Base-by-base conservation (phyloP, 2,329 filamentous ascomycete genomes). In the Fusarium sambucinum region DNA sequence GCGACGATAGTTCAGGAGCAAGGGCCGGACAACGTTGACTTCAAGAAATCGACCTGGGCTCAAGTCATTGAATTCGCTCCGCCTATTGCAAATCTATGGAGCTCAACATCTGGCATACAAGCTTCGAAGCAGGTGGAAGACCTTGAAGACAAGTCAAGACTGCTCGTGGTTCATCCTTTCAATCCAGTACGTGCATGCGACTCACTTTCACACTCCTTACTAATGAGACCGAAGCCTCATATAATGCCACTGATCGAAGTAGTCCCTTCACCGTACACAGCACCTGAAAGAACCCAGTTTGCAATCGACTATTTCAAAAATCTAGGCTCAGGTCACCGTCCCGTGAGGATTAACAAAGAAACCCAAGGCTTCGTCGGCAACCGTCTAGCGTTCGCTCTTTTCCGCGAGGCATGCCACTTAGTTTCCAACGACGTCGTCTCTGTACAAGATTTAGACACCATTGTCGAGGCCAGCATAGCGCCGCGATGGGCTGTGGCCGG, bases 371-470 rank as follows among this genome's bases (percentile, higher is more conserved):
- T 70, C 0, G 68, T 70, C 0, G 68, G 68, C 1, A 70, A 70
- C 6, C 68, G 68, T 0, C 29, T 71, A 2, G 68, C 68, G 0
- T 70, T 70, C 5, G 64, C 68, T 1, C 12, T 70, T 0, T 71
- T 70, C 27, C 53, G 64, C 3, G 68, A 70, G 12, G 68, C 68
- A 2, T 68, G 64, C 1, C 64, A 71, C 5, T 30, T 70, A 0
- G 68, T 69, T 0, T 35, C 68, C 1, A 50, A 53, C 4, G 64
- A 58, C 0, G 68, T 71, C 1, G 64, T 70, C 0, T 71, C 68
- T 1, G 73, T 77, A 0, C 51, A 73, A 3, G 77, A 82, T 5
- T 37, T 83, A 1, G 70, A 69, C 5, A 68, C 72, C 2, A 73
- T 78, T 4, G 59, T 75, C 10, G 74, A 72, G 12, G 55, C 59